Base-by-base conservation (phyloP, 768 basidiomycete species). In the Boletus insuetus region DNA sequence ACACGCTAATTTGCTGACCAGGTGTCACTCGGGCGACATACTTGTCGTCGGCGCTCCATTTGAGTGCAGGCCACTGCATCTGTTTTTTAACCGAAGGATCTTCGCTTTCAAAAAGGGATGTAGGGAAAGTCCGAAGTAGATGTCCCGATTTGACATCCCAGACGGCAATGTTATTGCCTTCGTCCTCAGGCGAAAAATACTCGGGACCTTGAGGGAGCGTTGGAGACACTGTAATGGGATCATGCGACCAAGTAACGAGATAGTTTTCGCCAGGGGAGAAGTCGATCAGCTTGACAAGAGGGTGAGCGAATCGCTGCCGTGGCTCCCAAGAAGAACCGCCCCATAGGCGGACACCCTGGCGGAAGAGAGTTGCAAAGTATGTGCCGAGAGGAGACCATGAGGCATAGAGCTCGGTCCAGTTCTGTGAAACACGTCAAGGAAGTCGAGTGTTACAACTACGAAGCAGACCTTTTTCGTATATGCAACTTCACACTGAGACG, bases 211-310 rank as follows among this genome's bases (percentile, higher is more conserved):
- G 89, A 29, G 83, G 76, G 39, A 88, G 85, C 58, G 85, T 85
- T 56, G 91, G 87, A 24, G 89, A 86, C 29, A 94, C 87, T 39
- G 87, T 80, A 60, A 98, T 94, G 14, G 94, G 86, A 62, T 96
- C 92, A 61, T 93, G 88, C 2, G 97, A 98, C 92, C 94, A 98
- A 40, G 97, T 98, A 65, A 98, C 91, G 55, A 99, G 75, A 74
- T 96, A 98, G 54, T 91, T 86, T 74, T 99, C 97, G 75, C 89
- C 91, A 4, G 97, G 94, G 10, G 96, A 98, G 74, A 98, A 98
- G 71, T 98, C 95, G 69, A 99, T 87, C 46, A 98, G 80, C 72
- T 94, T 94, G 65, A 96, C 93, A 52, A 95, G 79, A 6, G 94
- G 94, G 71, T 99, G 97, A 16, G 94, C 94, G 69, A 97, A 98